phyloP scores from a whole-genome alignment of 2,329 filamentous ascomycete genomes.

The Phyllosticta citribraziliensis region DNA sequence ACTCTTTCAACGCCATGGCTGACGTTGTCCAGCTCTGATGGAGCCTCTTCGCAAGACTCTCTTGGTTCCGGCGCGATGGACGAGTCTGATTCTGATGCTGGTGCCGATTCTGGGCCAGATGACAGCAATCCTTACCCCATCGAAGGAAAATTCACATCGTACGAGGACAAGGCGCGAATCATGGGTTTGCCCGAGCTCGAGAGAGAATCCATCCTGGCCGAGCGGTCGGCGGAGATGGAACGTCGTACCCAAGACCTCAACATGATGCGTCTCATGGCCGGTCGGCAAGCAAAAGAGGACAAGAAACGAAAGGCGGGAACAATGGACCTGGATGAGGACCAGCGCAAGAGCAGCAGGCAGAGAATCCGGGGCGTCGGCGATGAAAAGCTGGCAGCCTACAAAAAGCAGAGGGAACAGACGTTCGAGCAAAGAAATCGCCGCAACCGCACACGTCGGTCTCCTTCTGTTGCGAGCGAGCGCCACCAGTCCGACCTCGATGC shows the following conservation, averaged over 20 bases:
- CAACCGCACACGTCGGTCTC: conserved; percentile 3
- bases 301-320: conserved; percentile 66
- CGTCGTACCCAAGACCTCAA: conserved; percentile 72
- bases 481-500: conserved; percentile 49
- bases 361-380: conserved; percentile 45
- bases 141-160: conserved; percentile 67
- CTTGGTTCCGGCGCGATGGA: conserved; percentile 81
- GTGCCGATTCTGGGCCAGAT: conserved; percentile 38
- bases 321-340: conserved; percentile 68
- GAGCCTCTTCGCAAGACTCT: conserved; percentile 58
- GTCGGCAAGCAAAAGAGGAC: conserved; percentile 60
- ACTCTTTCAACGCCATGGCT: not conserved
- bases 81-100: conserved; percentile 53
- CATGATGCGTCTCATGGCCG: conserved; percentile 44
- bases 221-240: conserved; percentile 75
- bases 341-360: conserved; percentile 53
- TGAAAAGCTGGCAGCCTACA: conserved; percentile 65
- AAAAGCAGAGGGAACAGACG: conserved; percentile 51
- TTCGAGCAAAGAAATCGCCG: conserved; percentile 44
- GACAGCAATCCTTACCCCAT: conserved; percentile 66
- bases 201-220: conserved; percentile 80
- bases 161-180: conserved; percentile 50
- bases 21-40: conserved; percentile 50
- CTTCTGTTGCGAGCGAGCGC: conserved; percentile 28
- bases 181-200: conserved; percentile 82